Percentiles rank a stretch among this genome's conserved stretches.
These are phyloP conservation scores for Bimuria novae-zelandiae DNA, from an alignment of 2,329 filamentous ascomycete genomes.

Conservation along the genomic window DNA sequence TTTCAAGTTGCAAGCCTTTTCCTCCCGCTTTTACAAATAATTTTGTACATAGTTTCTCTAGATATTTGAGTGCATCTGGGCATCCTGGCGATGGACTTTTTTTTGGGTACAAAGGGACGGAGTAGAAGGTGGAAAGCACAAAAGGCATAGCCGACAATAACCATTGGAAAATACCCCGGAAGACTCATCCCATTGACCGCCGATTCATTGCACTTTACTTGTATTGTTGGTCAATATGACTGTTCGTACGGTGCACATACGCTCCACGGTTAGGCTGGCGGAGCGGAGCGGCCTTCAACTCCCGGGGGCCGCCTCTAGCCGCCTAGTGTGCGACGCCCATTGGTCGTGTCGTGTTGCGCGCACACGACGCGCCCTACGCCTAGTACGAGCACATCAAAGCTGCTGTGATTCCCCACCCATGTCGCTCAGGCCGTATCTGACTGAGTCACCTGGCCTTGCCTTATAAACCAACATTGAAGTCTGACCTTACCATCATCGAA, in stretches of 20 bases:
- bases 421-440: background rate
- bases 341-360: background rate
- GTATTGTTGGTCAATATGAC: background rate
- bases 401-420: background rate
- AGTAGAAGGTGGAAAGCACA: background rate
- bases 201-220: background rate
- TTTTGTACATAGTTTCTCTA: constrained; percentile 25
- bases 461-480: background rate
- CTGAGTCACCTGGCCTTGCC: constrained; percentile 1
- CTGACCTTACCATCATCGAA: no score
- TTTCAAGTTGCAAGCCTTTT: constrained; percentile 2
- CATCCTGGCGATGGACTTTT: constrained; percentile 8
- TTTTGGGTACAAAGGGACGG: background rate
- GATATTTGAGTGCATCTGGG: background rate
- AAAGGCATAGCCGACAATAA: background rate
- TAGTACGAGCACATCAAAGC: background rate
- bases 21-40: constrained; percentile 12
- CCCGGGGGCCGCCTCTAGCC: constrained; percentile 1
- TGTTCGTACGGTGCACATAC: background rate
- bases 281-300: background rate
- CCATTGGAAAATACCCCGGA: background rate
- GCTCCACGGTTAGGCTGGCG: background rate
- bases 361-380: background rate
- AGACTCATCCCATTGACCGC: no score
- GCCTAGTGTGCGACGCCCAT: background rate